Conservation (phyloP, 164 flowering plant species). For the Liquidambar formosana region DNA sequence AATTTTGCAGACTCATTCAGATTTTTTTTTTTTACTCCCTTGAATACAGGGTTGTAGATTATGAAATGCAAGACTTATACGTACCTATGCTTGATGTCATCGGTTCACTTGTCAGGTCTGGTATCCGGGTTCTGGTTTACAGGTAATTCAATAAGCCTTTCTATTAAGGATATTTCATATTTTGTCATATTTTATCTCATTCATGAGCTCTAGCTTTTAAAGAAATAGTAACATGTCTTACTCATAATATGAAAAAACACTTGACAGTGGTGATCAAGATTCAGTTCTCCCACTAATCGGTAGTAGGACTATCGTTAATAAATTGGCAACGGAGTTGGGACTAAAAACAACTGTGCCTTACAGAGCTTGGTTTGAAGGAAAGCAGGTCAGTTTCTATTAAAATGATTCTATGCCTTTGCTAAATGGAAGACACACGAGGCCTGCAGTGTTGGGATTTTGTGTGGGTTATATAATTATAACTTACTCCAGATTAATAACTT, state of each 20-base stretch:
- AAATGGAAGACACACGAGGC: too few species aligned
- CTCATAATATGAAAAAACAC: neutral
- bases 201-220: neutral
- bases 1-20: too few species aligned
- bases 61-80: slow-evolving; percentile 30
- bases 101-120: slow-evolving; percentile 26
- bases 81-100: slow-evolving; percentile 25
- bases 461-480: too few species aligned
- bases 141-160: slow-evolving; percentile 22
- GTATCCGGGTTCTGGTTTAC: slow-evolving; percentile 36
- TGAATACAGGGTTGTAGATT: slow-evolving; percentile 21
- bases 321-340: slow-evolving; percentile 33
- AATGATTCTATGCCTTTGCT: too few species aligned
- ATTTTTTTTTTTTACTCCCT: too few species aligned
- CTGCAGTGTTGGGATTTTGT: neutral
- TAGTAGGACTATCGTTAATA: slow-evolving; percentile 38
- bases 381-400: slow-evolving; percentile 10
- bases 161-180: too few species aligned
- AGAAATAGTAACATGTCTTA: neutral
- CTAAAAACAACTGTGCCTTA: slow-evolving; percentile 48
- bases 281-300: slow-evolving; percentile 59
- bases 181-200: too few species aligned
- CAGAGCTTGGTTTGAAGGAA: slow-evolving; percentile 51
- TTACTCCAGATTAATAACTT: too few species aligned
- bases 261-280: slow-evolving; percentile 69